These are phyloP conservation scores for Saxophila tyrrhenica DNA, from an alignment of 495 filamentous ascomycete species.

Conservation along the genomic window DNA sequence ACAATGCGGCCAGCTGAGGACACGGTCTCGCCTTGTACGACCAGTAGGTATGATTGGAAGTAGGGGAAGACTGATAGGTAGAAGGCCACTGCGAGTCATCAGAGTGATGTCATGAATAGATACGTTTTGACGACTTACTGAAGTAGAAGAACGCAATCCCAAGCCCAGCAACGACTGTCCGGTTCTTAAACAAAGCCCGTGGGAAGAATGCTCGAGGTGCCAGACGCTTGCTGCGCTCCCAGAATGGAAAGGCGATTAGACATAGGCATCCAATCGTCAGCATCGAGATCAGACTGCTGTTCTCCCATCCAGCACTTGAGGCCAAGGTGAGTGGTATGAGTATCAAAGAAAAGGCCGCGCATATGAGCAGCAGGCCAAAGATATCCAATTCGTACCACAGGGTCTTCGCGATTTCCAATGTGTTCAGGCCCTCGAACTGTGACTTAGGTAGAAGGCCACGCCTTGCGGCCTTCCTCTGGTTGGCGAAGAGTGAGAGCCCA, in stretches of 20 bases:
- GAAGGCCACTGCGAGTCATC: slow-evolving; percentile 42
- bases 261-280: slow-evolving; percentile 20
- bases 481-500: slow-evolving; percentile 41
- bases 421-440: slow-evolving; percentile 23
- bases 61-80: slow-evolving; percentile 47
- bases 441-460: slow-evolving; percentile 16
- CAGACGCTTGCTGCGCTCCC: slow-evolving; percentile 21
- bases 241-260: slow-evolving; percentile 23
- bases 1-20: slow-evolving; percentile 54
- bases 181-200: slow-evolving; percentile 15
- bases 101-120: slow-evolving; percentile 13
- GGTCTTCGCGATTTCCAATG: slow-evolving; percentile 30
- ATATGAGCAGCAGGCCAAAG: slow-evolving; percentile 20
- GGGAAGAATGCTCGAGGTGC: slow-evolving; percentile 24
- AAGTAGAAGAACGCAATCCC: slow-evolving; percentile 46
- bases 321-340: slow-evolving; percentile 22
- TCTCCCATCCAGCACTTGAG: slow-evolving; percentile 14
- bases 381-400: slow-evolving; percentile 28
- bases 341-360: slow-evolving; percentile 21
- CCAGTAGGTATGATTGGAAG: slow-evolving; percentile 24
- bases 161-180: slow-evolving; percentile 20
- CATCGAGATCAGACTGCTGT: slow-evolving; percentile 40
- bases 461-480: slow-evolving; percentile 45
- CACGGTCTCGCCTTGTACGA: slow-evolving; percentile 39
- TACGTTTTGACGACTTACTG: slow-evolving; percentile 27